Evolutionary conservation across 1,139 yeast species (phyloP).

Genomic region (Yarrowia galli): DNA sequence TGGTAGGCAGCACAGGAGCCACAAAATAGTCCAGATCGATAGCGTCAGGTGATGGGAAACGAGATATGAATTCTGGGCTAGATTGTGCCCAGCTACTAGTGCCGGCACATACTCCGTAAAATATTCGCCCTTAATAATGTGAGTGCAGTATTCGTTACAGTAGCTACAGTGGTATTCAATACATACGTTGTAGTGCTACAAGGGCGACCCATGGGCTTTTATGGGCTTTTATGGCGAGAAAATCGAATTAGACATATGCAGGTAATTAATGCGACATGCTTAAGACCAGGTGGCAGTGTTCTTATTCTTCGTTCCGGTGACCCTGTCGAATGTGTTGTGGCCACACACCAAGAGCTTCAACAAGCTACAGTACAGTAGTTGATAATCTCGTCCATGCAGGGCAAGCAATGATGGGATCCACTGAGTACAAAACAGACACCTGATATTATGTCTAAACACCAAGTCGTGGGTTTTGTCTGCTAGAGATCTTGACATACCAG

Average conservation of each 20-base stretch:
- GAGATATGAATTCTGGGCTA: constrained; percentile 1
- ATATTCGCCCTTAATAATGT: background rate
- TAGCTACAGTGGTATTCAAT: too few relatives aligned
- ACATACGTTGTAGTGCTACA: background rate
- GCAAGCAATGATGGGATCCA: background rate
- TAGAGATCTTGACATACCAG: background rate
- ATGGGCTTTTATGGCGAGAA: too few relatives aligned
- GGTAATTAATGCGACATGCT: too few relatives aligned
- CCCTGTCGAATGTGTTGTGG: too few relatives aligned
- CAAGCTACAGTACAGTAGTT: too few relatives aligned
- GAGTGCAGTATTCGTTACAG: background rate
- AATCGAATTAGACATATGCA: too few relatives aligned
- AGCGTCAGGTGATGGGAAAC: constrained; percentile 21
- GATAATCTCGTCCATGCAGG: background rate
- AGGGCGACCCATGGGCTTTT: background rate
- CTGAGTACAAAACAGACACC: background rate
- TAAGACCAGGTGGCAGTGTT: too few relatives aligned
- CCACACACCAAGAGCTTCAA: too few relatives aligned
- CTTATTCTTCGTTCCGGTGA: too few relatives aligned
- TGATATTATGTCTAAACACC: background rate
- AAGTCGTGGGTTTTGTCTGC: background rate
- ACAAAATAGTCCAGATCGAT: background rate
- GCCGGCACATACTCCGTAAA: background rate
- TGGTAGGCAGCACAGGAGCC: constrained; percentile 7
- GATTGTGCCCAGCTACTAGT: background rate